A percentile compares a stretch with the other conserved stretches of the same genome.
Conservation (phyloP, 1,284 basidiomycete species). For the Ganoderma multipileum region DNA sequence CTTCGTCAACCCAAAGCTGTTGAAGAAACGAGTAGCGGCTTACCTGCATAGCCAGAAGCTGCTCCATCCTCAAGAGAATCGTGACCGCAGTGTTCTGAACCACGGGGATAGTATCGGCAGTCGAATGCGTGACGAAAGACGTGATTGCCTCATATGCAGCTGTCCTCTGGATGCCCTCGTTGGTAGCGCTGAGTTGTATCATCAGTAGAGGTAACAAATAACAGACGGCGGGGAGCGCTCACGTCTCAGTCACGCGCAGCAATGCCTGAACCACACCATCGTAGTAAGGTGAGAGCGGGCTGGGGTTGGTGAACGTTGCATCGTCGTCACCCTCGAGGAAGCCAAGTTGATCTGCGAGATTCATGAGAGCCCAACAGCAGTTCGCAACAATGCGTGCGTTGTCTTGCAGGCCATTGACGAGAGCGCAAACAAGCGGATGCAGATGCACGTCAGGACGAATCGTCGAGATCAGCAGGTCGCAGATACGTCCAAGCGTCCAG, state of each 20-base stretch:
- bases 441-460: constrained; percentile 94
- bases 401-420: constrained; percentile 86
- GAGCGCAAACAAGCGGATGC: constrained; percentile 82
- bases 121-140: constrained; percentile 84
- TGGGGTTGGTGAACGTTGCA: constrained; percentile 58
- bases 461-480: constrained; percentile 86
- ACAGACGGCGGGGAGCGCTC: constrained; percentile 35
- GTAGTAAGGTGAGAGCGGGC: constrained; percentile 88
- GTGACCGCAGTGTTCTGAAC: constrained; percentile 87
- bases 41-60: constrained; percentile 83
- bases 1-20: background rate
- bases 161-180: constrained; percentile 93
- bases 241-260: constrained; percentile 88
- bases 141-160: constrained; percentile 97
- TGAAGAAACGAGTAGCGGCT: constrained; percentile 19
- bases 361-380: constrained; percentile 98
- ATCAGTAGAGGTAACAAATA: constrained; percentile 19
- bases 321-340: constrained; percentile 69
- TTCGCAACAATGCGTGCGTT: constrained; percentile 90
- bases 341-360: constrained; percentile 85
- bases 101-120: constrained; percentile 81
- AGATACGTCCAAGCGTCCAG: constrained; percentile 97
- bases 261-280: constrained; percentile 87
- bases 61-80: constrained; percentile 90
- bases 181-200: constrained; percentile 63